Evolutionary conservation across 371 early-diverging fungal genomes (phyloP), one percentile per base, ranked within the genome.

Genomic region (Haplosporangium sp.): DNA sequence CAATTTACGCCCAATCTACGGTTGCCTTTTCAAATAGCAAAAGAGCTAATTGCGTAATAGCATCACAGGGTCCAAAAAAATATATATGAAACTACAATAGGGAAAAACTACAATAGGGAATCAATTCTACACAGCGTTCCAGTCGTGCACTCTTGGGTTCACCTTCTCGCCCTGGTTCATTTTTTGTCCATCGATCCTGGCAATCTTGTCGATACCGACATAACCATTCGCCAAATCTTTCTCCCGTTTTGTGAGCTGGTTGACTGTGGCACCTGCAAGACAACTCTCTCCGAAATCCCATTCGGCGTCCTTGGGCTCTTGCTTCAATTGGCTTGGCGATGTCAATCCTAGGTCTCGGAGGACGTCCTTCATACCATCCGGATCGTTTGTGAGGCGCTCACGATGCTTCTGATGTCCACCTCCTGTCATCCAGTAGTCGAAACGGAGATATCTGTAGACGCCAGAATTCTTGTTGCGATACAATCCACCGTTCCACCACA

Each of bases 401-500:
- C 71, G 70, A 12, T 76, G 76, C 42, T 76, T 66, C 54, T 76
- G 71, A 11, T 61, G 68, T 41, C 79, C 79, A 18, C 79, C 79
- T 36, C 79, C 79, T 1, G 72, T 20, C 72, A 77, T 72, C 79
- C 79, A 77, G 50, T 77, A 77, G n/a, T 50, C 79, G 46, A 86
- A 85, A 5, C 64, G 56, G 47, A 85, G 60, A 20, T 86, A 82
- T 40, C 83, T 73, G 40, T 65, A 48, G 2, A 75, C 64, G 54
- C 82, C 83, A 47, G 59, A 73, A 60, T 86, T 83, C 69, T 86
- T 86, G 66, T 86, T 83, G 47, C 85, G 69, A 36, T 84, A 65
- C 14, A 86, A 45, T 40, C 85, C 86, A 21, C 85, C 86, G 59
- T 86, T 86, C 85, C 85, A 86, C 86, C 86, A 86, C 53, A 83